Conservation (phyloP, 2,329 filamentous ascomycete species). For the Apiospora sp. region DNA sequence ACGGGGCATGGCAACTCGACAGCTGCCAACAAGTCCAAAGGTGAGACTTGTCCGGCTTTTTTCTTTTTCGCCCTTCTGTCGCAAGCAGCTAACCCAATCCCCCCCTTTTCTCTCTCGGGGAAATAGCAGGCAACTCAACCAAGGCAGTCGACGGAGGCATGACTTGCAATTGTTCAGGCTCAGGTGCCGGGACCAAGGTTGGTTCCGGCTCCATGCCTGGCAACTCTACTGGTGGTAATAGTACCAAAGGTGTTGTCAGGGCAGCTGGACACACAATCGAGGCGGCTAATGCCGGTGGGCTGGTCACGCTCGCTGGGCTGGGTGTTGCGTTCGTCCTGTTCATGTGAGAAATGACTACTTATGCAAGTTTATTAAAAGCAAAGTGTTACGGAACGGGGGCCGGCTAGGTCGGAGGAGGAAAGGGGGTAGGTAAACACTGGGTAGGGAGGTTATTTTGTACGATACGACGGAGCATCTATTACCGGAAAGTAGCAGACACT, state of each 20-base stretch:
- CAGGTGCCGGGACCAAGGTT: neutral
- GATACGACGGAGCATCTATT: too few species aligned
- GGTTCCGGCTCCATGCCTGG: neutral
- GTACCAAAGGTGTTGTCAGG: neutral
- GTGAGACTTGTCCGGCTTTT: neutral
- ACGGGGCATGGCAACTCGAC: neutral
- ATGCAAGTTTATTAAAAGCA: neutral
- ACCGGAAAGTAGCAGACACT: too few species aligned
- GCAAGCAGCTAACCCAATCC: too few species aligned
- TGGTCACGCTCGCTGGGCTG: conserved; percentile 27
- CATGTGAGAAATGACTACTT: neutral
- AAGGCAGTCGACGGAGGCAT: neutral
- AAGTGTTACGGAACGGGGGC: neutral
- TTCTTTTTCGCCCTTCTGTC: neutral
- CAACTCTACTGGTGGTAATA: neutral
- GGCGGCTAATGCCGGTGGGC: neutral
- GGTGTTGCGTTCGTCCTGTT: conserved; percentile 27
- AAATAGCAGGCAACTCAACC: neutral
- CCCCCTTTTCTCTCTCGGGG: neutral
- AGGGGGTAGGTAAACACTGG: neutral
- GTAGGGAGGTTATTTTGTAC: neutral
- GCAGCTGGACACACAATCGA: neutral
- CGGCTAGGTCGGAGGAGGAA: neutral
- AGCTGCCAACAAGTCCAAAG: neutral
- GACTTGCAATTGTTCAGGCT: neutral